phyloP scores from a whole-genome alignment of 106 monocot genomes.

The Narthecium ossifragum region DNA sequence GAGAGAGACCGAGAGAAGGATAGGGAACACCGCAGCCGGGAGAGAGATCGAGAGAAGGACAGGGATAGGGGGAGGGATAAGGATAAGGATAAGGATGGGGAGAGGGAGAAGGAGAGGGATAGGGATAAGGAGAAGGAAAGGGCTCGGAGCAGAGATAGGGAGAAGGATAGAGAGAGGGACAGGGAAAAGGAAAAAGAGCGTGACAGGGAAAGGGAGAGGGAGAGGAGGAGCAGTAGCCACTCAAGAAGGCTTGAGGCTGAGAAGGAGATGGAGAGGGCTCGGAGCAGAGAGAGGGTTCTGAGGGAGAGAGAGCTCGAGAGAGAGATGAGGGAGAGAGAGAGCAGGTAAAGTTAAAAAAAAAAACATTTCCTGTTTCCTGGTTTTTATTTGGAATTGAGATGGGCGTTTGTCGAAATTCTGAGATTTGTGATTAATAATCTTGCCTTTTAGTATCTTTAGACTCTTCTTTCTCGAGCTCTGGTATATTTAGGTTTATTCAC shows the following conservation, averaged over 20 bases:
- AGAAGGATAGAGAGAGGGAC: conserved; percentile 1
- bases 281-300: conserved; percentile 10
- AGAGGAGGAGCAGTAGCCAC: conserved; percentile 6
- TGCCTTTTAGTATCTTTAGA: too few relatives aligned
- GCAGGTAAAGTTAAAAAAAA: too few relatives aligned
- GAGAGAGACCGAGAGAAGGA: conserved; percentile 1
- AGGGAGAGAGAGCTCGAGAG: conserved; percentile 23
- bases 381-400: too few relatives aligned
- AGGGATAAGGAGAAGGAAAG: conserved; percentile 5
- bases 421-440: too few relatives aligned
- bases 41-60: conserved; percentile 8
- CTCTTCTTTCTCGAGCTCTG: too few relatives aligned
- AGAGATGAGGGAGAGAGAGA: conserved; percentile 17
- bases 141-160: conserved; percentile 5
- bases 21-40: neutral
- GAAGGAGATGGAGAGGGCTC: conserved; percentile 14
- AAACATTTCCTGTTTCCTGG: too few relatives aligned
- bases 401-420: too few relatives aligned
- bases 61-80: conserved; percentile 14
- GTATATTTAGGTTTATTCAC: too few relatives aligned
- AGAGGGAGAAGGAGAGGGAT: neutral
- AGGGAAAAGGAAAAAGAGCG: neutral
- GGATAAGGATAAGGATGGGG: neutral
- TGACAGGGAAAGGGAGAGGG: conserved; percentile 8
- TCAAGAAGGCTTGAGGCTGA: conserved; percentile 11